phyloP scores from a whole-genome alignment of 257 asterid species.

The Ocimum tenuiflorum region DNA sequence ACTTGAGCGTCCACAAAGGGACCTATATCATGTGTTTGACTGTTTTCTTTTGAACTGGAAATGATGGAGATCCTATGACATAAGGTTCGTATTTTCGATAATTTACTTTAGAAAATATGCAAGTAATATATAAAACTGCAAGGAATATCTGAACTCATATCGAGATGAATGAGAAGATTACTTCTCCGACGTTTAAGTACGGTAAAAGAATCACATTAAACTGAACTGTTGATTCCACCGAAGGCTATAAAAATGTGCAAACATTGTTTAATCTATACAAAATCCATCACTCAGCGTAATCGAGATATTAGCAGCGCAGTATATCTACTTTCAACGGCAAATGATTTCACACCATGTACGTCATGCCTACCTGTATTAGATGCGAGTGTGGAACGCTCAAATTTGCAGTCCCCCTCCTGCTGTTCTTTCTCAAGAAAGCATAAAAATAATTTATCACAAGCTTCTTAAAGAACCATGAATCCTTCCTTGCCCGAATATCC shows the following conservation, averaged over 20 bases:
- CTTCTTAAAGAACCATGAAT: slow-evolving; percentile 89
- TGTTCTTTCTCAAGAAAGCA: slow-evolving; percentile 81
- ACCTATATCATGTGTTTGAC: too few relatives aligned
- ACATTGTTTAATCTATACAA: too few relatives aligned
- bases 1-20: too few relatives aligned
- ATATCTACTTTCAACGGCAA: not conserved
- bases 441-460: slow-evolving; percentile 83
- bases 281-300: not conserved
- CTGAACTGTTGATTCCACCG: slow-evolving; percentile 24
- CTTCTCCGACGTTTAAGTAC: too few relatives aligned
- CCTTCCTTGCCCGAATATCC: slow-evolving; percentile 80
- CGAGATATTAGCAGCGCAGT: not conserved
- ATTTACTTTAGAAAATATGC: too few relatives aligned
- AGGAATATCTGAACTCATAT: too few relatives aligned
- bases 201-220: slow-evolving; percentile 17
- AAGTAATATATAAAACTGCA: too few relatives aligned
- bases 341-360: slow-evolving; percentile 72
- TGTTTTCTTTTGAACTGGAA: too few relatives aligned
- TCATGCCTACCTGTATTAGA: slow-evolving; percentile 90
- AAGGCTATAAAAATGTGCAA: not conserved
- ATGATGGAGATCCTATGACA: too few relatives aligned
- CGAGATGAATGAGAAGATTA: too few relatives aligned
- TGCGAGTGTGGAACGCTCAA: slow-evolving; percentile 85
- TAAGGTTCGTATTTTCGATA: too few relatives aligned
- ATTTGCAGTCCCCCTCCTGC: slow-evolving; percentile 80